phyloP scores from a whole-genome alignment of 2,329 filamentous ascomycete species.

The Dryadomyces quercivorus region DNA sequence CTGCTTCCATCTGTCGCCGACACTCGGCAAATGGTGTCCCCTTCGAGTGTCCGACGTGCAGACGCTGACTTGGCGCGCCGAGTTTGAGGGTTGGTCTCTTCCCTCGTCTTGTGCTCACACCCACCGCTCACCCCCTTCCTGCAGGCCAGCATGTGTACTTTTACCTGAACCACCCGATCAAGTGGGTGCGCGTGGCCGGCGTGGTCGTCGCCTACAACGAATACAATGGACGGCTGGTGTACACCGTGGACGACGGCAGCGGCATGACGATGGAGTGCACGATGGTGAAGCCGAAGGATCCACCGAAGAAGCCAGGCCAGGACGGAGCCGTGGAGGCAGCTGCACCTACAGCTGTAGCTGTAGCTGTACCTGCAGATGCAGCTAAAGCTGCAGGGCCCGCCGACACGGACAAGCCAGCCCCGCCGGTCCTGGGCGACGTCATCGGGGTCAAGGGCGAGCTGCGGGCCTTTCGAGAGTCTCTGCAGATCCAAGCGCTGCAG shows the following conservation, averaged over 20 bases:
- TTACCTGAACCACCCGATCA: constrained; percentile 61
- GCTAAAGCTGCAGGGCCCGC: neutral
- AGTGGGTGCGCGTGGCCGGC: constrained; percentile 61
- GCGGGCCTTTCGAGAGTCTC: constrained; percentile 29
- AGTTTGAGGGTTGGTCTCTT: constrained; percentile 36
- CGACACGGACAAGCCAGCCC: constrained; percentile 7
- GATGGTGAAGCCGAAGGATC: neutral
- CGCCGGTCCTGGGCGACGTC: constrained; percentile 33
- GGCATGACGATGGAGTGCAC: constrained; percentile 43
- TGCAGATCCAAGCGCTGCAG: constrained; percentile 40
- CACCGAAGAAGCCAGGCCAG: neutral
- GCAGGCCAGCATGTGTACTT: constrained; percentile 49
- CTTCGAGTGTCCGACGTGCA: constrained; percentile 39
- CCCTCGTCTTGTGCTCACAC: neutral
- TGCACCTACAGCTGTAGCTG: neutral
- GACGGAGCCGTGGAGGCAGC: neutral
- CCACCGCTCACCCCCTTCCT: too few relatives aligned
- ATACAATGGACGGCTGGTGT: constrained; percentile 31
- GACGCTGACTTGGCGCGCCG: constrained; percentile 30
- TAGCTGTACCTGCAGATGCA: neutral
- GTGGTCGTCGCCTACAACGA: constrained; percentile 53
- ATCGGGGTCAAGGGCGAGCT: constrained; percentile 46
- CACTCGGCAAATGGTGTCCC: constrained; percentile 46
- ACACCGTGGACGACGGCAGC: constrained; percentile 54
- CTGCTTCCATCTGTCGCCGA: constrained; percentile 51